These are phyloP conservation scores for grape (Vitis vinifera) DNA, from an alignment of 164 flowering plant species.

Conservation along the genomic window ASM3070453v1 NC_081815.1:4288001-4288500, in stretches of 20 bases:
- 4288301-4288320: neutral
- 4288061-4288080: no score
- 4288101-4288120: no score
- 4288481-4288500: conserved; percentile 92
- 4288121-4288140: no score
- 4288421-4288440: conserved; percentile 71
- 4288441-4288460: conserved; percentile 77
- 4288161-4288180: no score
- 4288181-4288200: neutral
- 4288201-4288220: neutral
- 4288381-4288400: conserved; percentile 67
- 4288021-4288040: no score
- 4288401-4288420: conserved; percentile 60
- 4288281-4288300: neutral
- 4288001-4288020: no score
- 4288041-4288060: no score
- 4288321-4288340: neutral
- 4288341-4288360: neutral
- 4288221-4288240: no score
- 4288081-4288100: no score
- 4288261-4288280: neutral
- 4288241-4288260: no score
- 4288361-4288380: conserved; percentile 32
- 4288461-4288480: conserved; percentile 75
- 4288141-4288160: no score